These are phyloP conservation scores for Macrolepiota albuminosa DNA, from an alignment of 768 basidiomycete genomes.

Conservation along the genomic window DNA sequence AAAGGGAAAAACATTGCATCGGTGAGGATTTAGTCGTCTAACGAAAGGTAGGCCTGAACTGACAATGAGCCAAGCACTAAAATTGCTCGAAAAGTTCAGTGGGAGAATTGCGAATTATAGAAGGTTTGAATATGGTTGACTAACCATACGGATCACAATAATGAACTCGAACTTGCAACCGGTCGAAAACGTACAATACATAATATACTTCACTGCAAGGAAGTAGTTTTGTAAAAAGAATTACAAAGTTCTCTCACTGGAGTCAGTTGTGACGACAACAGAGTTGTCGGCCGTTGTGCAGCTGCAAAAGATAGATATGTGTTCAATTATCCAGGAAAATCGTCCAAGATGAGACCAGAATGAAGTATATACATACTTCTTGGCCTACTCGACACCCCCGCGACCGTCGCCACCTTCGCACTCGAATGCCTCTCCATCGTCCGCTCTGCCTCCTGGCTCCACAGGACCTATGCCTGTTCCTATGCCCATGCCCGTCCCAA, in stretches of 20 bases:
- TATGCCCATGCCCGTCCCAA: too few species aligned
- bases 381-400: too few species aligned
- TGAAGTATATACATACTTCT: not conserved
- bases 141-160: not conserved
- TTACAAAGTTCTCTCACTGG: slow-evolving; percentile 47
- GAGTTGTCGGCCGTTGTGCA: slow-evolving; percentile 89
- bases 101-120: not conserved
- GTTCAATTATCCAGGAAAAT: not conserved
- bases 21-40: not conserved
- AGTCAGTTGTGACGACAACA: slow-evolving; percentile 88
- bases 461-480: too few species aligned
- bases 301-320: slow-evolving; percentile 34
- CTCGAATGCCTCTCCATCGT: too few species aligned
- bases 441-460: too few species aligned
- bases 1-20: not conserved
- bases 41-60: not conserved
- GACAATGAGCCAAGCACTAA: not conserved
- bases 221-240: not conserved
- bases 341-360: not conserved
- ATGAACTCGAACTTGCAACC: not conserved
- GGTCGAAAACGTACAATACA: slow-evolving; percentile 40
- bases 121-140: not conserved
- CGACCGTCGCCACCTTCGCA: too few species aligned
- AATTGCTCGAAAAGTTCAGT: not conserved
- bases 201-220: slow-evolving; percentile 62